phyloP scores from a whole-genome alignment of 768 basidiomycete genomes.

The Cystofilobasidium ferigula region DNA sequence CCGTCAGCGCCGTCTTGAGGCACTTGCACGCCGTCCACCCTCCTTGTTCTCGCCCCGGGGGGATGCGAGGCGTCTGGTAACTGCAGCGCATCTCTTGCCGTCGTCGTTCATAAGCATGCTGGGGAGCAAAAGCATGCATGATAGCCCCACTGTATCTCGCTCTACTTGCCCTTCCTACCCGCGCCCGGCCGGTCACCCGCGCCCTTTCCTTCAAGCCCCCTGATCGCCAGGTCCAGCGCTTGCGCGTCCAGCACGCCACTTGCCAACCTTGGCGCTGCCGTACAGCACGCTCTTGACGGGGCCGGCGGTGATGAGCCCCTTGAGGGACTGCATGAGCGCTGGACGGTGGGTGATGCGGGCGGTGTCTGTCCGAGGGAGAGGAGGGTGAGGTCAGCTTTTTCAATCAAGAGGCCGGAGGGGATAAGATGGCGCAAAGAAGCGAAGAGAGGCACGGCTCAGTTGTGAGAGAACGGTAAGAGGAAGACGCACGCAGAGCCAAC shows the following conservation, averaged over 20 bases:
- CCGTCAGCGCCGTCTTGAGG: too few species aligned
- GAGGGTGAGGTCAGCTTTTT: background rate
- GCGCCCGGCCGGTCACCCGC: too few species aligned
- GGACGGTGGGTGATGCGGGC: constrained; percentile 65
- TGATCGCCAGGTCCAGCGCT: too few species aligned
- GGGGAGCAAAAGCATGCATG: too few species aligned
- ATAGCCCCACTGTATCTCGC: too few species aligned
- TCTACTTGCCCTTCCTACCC: too few species aligned
- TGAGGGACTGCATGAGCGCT: constrained; percentile 70
- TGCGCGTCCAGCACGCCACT: constrained; percentile 65
- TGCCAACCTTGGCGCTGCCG: constrained; percentile 60
- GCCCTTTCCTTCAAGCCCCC: too few species aligned
- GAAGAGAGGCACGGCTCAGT: background rate
- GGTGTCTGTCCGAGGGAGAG: constrained; percentile 49
- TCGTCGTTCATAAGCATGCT: too few species aligned
- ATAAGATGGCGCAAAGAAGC: background rate
- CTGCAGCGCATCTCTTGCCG: too few species aligned
- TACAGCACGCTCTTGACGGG: constrained; percentile 67
- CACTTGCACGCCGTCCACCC: too few species aligned
- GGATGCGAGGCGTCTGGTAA: too few species aligned
- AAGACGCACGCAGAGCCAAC: constrained; percentile 39
- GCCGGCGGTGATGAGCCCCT: constrained; percentile 76
- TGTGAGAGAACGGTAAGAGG: background rate
- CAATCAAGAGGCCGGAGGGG: background rate
- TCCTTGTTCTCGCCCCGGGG: too few species aligned